Base-by-base conservation (phyloP, 2,329 filamentous ascomycete genomes). In the Aspergillus sp. region DNA sequence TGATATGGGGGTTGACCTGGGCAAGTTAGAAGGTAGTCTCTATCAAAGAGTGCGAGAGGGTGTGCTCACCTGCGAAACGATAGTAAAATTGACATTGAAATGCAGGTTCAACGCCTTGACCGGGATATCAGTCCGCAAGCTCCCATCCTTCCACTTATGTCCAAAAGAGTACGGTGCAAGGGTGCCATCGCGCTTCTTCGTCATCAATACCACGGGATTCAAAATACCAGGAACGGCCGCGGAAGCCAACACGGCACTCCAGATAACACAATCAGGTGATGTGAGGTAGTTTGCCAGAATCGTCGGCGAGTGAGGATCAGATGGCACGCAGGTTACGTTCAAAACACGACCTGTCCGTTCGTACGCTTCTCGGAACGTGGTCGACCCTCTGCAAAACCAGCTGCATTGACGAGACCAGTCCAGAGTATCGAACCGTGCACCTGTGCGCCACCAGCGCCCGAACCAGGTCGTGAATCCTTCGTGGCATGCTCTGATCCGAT, bases 101-200 rank as follows among this genome's bases (percentile, higher is more conserved):
- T 97, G 88, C 1, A 95, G 76, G 65, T 98, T 97, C 44, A 98
- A 76, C 1, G 90, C 86, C 67, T 91, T 93, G 60, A 98, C 81
- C 0, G 93, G 93, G 29, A 98, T 96, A 61, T 98, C 93, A 1
- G 93, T 98, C 34, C 93, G 80, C 46, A 98, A 72, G 56, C 86
- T 93, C 45, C 93, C 93, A 64, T 98, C 93, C 68, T 98, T 98
- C 93, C 93, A 98, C 70, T 97, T 97, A 73, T 97, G 90, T 0
- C 93, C 93, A 62, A 98, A 98, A 0, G 88, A 94, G 67, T 95
- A 98, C 0, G 93, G 93, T 0, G 82, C 81, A 3, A 98, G 74
- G 2, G 75, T 82, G 1, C 89, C 90, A 49, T 89, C 80, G 12
- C 77, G 75, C 45, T 79, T 86, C 71, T 94, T 95, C 75, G 82